Percentiles rank a stretch among this genome's conserved stretches.
Conservation (phyloP, 805 yeast species). For the Yarrowia divulgata region DNA sequence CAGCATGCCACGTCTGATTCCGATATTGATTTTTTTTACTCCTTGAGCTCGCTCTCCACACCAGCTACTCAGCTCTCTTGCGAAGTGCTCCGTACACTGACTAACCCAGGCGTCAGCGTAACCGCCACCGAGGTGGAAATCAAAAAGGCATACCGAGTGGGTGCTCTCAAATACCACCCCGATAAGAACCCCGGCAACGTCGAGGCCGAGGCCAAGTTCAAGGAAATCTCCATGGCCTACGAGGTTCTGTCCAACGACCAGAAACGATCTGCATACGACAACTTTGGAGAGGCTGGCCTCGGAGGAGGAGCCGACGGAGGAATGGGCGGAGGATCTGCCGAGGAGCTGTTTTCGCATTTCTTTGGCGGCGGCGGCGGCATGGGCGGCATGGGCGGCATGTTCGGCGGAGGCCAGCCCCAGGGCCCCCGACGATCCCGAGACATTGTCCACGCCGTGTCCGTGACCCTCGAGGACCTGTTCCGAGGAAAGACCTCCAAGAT, state of each 20-base stretch:
- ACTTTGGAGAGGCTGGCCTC: constrained; percentile 92
- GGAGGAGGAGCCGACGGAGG: constrained; percentile 74
- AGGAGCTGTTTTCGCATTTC: constrained; percentile 80
- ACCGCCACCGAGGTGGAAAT: constrained; percentile 65
- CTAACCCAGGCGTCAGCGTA: constrained; percentile 54
- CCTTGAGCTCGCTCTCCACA: no score
- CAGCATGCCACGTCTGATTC: no score
- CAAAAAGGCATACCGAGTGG: constrained; percentile 78
- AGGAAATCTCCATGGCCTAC: constrained; percentile 86
- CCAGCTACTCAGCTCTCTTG: no score
- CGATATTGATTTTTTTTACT: no score
- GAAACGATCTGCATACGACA: constrained; percentile 88
- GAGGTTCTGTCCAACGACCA: constrained; percentile 87
- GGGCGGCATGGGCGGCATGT: constrained; percentile 51
- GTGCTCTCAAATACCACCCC: constrained; percentile 82
- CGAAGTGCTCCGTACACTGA: no score
- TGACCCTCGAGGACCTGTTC: constrained; percentile 90
- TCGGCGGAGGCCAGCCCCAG: constrained; percentile 63
- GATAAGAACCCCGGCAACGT: constrained; percentile 71
- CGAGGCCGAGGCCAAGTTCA: constrained; percentile 96
- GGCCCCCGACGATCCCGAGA: constrained; percentile 92
- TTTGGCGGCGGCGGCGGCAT: constrained; percentile 65
- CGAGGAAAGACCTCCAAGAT: constrained; percentile 93
- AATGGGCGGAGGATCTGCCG: constrained; percentile 71
- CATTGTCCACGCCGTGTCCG: constrained; percentile 84